phyloP scores from a whole-genome alignment of 1,284 basidiomycete genomes.

The Cutaneotrichosporon spelunceum region DNA sequence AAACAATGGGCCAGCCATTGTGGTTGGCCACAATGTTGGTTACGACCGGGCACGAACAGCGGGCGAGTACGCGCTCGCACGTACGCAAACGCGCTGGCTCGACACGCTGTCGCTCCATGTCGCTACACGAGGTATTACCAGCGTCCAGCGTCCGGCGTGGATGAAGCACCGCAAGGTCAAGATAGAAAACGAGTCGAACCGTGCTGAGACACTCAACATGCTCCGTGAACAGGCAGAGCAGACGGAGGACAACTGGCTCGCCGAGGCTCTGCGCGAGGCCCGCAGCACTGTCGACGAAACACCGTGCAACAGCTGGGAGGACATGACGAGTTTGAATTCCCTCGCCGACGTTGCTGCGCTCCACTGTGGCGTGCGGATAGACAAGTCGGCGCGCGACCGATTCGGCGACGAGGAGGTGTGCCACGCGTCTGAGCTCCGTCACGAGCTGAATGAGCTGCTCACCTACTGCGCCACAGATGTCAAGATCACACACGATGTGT shows the following conservation, averaged over 20 bases:
- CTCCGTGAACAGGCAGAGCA: conserved; percentile 53
- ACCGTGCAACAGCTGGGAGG: conserved; percentile 65
- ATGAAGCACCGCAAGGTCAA: conserved; percentile 64
- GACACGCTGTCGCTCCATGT: conserved; percentile 97
- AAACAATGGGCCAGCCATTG: conserved; percentile 56
- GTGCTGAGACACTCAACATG: conserved; percentile 42
- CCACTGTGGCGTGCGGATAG: conserved; percentile 76
- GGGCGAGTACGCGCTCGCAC: conserved; percentile 77
- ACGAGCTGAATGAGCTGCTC: conserved; percentile 72
- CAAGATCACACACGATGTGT: conserved; percentile 77
- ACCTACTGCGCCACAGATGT: conserved; percentile 87
- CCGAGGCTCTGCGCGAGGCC: conserved; percentile 29
- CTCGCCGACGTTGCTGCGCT: conserved; percentile 87
- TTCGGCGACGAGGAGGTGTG: conserved; percentile 57
- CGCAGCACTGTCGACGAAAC: conserved; percentile 44
- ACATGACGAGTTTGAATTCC: conserved; percentile 87
- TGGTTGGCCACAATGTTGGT: conserved; percentile 93
- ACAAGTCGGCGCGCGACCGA: conserved; percentile 76
- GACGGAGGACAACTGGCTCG: conserved; percentile 54
- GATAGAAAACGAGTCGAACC: conserved; percentile 44
- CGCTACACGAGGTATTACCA: conserved; percentile 90
- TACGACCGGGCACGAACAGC: conserved; percentile 82
- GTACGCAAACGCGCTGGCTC: conserved; percentile 74
- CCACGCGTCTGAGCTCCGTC: conserved; percentile 59
- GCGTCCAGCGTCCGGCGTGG: conserved; percentile 92